Conservation (phyloP, 495 filamentous ascomycete species). For the Tuber brumale region DNA sequence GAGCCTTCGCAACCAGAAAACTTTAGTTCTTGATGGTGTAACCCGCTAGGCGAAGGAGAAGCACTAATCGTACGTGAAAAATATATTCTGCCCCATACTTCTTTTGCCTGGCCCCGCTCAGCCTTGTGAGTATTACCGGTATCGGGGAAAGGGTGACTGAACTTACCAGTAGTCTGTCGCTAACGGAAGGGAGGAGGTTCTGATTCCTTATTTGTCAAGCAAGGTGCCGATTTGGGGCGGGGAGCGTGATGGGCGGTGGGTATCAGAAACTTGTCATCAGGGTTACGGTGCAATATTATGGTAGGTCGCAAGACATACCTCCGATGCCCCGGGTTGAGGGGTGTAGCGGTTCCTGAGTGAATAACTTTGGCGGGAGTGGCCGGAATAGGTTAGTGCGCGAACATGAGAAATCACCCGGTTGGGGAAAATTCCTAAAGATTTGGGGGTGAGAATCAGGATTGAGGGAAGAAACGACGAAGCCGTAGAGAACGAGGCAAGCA, state of each 20-base stretch:
- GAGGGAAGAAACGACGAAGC: neutral
- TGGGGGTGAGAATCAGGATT: neutral
- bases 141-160: slow-evolving; percentile 1
- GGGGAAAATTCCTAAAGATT: neutral
- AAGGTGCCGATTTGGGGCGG: neutral
- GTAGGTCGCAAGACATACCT: neutral
- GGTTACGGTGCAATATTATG: neutral
- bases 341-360: neutral
- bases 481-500: neutral
- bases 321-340: neutral
- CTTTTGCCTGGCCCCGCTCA: neutral
- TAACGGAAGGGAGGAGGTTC: neutral
- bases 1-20: slow-evolving; percentile 10
- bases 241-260: neutral
- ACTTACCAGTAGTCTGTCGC: slow-evolving; percentile 10
- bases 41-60: neutral
- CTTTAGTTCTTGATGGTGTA: slow-evolving; percentile 3
- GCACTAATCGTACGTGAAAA: slow-evolving; percentile 24
- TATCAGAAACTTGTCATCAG: neutral
- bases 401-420: neutral
- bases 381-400: neutral
- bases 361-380: neutral
- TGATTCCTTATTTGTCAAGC: neutral
- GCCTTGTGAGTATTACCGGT: slow-evolving; percentile 4
- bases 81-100: slow-evolving; percentile 18